Conservation (phyloP, 2,329 filamentous ascomycete species). For the Didymella glomerata region DNA sequence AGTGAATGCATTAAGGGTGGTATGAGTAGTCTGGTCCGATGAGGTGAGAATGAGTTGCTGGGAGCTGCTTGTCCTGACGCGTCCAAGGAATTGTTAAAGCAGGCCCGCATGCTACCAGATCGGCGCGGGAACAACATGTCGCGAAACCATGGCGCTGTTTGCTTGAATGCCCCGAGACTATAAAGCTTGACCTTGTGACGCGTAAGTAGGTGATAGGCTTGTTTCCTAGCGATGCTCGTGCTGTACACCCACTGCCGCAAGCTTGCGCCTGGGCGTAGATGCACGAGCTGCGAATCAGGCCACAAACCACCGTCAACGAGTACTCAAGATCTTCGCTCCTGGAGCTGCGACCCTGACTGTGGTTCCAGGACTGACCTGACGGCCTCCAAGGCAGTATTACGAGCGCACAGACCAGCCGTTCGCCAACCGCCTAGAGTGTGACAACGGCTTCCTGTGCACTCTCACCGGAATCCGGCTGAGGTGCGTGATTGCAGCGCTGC, state of each 20-base stretch:
- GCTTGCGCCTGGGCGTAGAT: slow-evolving; percentile 27
- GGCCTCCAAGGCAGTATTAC: slow-evolving; percentile 33
- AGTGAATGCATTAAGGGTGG: slow-evolving; percentile 31
- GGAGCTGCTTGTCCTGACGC: slow-evolving; percentile 19
- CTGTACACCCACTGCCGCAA: slow-evolving; percentile 28
- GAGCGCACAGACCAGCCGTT: slow-evolving; percentile 49
- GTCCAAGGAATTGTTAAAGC: slow-evolving; percentile 24
- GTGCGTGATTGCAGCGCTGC: slow-evolving; percentile 31
- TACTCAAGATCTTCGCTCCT: slow-evolving; percentile 21
- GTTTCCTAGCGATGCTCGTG: slow-evolving; percentile 45
- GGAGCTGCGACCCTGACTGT: neutral
- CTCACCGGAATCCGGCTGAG: slow-evolving; percentile 34
- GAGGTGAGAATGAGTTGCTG: slow-evolving; percentile 27
- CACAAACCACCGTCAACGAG: slow-evolving; percentile 31
- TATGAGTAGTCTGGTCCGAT: slow-evolving; percentile 19
- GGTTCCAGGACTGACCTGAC: slow-evolving; percentile 21
- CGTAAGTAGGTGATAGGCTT: slow-evolving; percentile 29
- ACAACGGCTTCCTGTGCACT: slow-evolving; percentile 40
- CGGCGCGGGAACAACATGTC: slow-evolving; percentile 42
- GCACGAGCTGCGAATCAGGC: slow-evolving; percentile 24
- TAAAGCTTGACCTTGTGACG: slow-evolving; percentile 33
- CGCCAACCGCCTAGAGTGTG: slow-evolving; percentile 40
- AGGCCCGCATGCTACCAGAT: slow-evolving; percentile 33
- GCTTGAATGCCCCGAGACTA: slow-evolving; percentile 35
- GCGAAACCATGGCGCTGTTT: slow-evolving; percentile 48